Percentiles rank a stretch among this genome's conserved stretches.
phyloP scores from a whole-genome alignment of 2,329 filamentous ascomycete species.

The Hypoxylon sp. region DNA sequence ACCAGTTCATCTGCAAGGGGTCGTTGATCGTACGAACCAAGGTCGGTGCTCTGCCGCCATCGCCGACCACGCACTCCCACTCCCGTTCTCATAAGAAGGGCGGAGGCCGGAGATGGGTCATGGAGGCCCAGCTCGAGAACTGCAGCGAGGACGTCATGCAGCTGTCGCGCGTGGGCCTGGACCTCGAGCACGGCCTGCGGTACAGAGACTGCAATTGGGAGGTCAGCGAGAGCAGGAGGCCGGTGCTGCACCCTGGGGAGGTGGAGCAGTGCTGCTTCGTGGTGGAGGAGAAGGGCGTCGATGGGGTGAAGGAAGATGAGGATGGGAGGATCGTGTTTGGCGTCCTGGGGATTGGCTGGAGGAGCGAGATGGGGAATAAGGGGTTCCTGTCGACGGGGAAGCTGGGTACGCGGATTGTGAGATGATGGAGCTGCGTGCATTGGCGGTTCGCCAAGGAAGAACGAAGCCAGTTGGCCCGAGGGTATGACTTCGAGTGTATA shows the following conservation, averaged over 20 bases:
- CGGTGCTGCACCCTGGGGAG: slow-evolving; percentile 73
- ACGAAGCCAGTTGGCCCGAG: background rate
- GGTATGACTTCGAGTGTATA: background rate
- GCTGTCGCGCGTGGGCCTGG: slow-evolving; percentile 76
- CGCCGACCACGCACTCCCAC: slow-evolving; percentile 46
- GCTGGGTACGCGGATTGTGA: slow-evolving; percentile 68
- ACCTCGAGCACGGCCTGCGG: slow-evolving; percentile 66
- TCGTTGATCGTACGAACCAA: slow-evolving; percentile 94
- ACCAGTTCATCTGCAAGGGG: slow-evolving; percentile 95
- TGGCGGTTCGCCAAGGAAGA: slow-evolving; percentile 1
- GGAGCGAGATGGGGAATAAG: slow-evolving; percentile 88
- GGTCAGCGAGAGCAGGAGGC: slow-evolving; percentile 60
- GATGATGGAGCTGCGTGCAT: slow-evolving; percentile 44
- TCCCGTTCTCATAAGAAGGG: background rate
- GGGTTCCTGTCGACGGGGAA: slow-evolving; percentile 91
- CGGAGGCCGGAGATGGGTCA: slow-evolving; percentile 71
- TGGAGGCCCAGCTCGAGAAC: slow-evolving; percentile 97
- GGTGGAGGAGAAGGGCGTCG: slow-evolving; percentile 62
- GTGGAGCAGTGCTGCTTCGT: slow-evolving; percentile 77
- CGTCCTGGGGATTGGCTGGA: slow-evolving; percentile 88
- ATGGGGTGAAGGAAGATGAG: slow-evolving; percentile 62
- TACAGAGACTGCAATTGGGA: slow-evolving; percentile 73
- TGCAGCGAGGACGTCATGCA: slow-evolving; percentile 87
- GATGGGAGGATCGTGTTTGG: slow-evolving; percentile 80
- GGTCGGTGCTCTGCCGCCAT: slow-evolving; percentile 73